Evolutionary conservation across 2,329 filamentous ascomycete genomes (phyloP), one percentile per base, ranked within the genome.

Genomic region (Rhynchosporium secalis): DNA sequence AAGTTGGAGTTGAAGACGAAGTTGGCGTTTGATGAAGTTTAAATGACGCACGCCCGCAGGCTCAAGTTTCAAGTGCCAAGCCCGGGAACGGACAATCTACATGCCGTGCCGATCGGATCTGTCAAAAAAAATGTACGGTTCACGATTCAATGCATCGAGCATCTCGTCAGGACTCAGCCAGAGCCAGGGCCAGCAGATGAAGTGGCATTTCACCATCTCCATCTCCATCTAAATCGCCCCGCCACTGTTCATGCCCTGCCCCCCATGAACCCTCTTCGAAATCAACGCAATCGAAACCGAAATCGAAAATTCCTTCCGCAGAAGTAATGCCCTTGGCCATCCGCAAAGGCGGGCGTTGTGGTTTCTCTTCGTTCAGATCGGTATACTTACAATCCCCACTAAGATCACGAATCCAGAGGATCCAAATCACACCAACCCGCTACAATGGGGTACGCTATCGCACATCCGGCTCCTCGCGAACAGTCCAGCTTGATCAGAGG

Each of bases 261-360:
- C 56, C 33, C 40, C 15, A 58, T 58, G 56, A 10, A 4, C 31
- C 29, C 31, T 41, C 45, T 4, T 49, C 33, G 12, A 33, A 20
- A 15, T 36, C 33, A 10, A 36, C 4, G 13, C 43, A 40, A 20
- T 40, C 36, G 36, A 54, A 54, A 10, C 5, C 4, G 13, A 52
- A 40, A 20, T 40, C 36, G 36, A 54, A 54, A 28, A 5, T 26
- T 12, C 20, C 3, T 28, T 43, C 47, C 33, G 26, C 36, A 45
- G 45, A 57, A 69, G 69, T 72, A 69, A 80, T 80, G 78, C 76
- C 73, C 72, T 66, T 71, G 73, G 75, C 76, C 70, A 70, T 69
- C 60, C 69, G 68, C 58, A 72, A 65, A 69, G 70, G 72, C 68
- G 74, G 71, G 54, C 70, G 70, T 70, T 79, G 78, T 74, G 72